Evolutionary conservation across 805 yeast species (phyloP), one percentile per base, ranked within the genome.

Genomic region (Ogataea ganodermae): DNA sequence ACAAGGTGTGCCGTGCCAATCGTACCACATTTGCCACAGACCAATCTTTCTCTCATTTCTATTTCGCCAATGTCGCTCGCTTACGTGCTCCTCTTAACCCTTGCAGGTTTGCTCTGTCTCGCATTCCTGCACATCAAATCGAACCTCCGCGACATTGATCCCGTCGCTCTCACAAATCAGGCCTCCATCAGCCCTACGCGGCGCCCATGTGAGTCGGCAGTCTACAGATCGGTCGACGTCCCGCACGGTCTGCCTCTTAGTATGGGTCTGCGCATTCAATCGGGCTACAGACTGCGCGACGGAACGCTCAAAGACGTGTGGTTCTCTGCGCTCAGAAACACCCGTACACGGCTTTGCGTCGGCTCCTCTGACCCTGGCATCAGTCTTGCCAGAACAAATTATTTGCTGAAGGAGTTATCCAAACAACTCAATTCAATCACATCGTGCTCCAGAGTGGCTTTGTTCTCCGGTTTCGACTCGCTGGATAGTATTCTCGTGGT

Each of bases 281-380:
- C 77, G 21, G 82, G 79, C 28, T 86, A 84, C 62, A 78, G 77
- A 52, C 61, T 85, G 18, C 72, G 96, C 56, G 84, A 86, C 62
- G 96, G 96, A 3, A 83, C 80, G 55, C 62, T 89, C 48, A 75
- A 78, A 51, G 96, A 89, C 68, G 61, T 88, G 3, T 88, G 94
- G 91, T 78, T 73, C 45, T 67, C 82, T 12, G 74, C 77, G 9
- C 54, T 47, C 42, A 44, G 33, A 45, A 61, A 60, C 3, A 20
- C 46, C 7, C 42, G 31, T 26, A 38, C 42, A 26, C 42, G 22
- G 23, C 30, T 38, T 26, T 9, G 14, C 4, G 22, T 26, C 18
- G 42, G 32, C 16, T 13, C 23, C 5, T 14, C n/a, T 26, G 23
- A 4, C 14, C 12, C 21, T 6, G 14, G 20, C 14, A 7, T 20